These are phyloP conservation scores for Oxyria digyna DNA, from an alignment of 148 eudicot genomes.

Conservation along the genomic window DNA sequence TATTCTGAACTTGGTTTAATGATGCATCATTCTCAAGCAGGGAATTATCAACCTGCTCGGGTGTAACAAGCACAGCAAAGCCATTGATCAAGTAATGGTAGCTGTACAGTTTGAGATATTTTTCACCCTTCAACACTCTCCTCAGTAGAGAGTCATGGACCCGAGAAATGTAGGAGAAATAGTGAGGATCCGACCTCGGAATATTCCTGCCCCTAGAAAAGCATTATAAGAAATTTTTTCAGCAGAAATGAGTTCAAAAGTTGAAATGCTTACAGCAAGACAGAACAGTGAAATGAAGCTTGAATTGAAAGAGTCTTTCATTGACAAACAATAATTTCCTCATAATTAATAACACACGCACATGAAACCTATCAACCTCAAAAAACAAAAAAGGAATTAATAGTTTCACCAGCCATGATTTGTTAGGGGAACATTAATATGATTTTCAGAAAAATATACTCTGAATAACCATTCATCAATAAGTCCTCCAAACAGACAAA, in stretches of 20 bases:
- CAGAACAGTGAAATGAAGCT: neutral
- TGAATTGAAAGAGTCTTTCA: neutral
- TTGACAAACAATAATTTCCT: neutral
- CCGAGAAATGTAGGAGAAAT: conserved; percentile 36
- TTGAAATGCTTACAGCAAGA: neutral
- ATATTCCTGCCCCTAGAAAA: conserved; percentile 30
- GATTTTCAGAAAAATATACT: neutral
- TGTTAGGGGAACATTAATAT: neutral
- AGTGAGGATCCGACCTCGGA: conserved; percentile 29
- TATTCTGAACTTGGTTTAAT: neutral
- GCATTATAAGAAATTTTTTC: neutral
- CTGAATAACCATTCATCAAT: neutral
- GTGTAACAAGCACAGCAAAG: conserved; percentile 78
- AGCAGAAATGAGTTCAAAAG: neutral
- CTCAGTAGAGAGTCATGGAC: conserved; percentile 77
- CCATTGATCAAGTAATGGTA: conserved; percentile 97
- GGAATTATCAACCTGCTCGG: conserved; percentile 40
- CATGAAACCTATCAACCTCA: neutral
- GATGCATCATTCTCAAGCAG: too few relatives aligned
- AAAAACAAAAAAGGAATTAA: neutral
- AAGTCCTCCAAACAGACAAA: neutral
- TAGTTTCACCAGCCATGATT: neutral
- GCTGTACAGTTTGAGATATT: conserved; percentile 77
- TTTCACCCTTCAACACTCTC: conserved; percentile 66
- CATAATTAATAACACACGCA: neutral